A percentile compares a stretch with the other conserved stretches of the same genome.
Conservation (phyloP, 2,329 filamentous ascomycete species). For the Fusarium virguliforme region DNA sequence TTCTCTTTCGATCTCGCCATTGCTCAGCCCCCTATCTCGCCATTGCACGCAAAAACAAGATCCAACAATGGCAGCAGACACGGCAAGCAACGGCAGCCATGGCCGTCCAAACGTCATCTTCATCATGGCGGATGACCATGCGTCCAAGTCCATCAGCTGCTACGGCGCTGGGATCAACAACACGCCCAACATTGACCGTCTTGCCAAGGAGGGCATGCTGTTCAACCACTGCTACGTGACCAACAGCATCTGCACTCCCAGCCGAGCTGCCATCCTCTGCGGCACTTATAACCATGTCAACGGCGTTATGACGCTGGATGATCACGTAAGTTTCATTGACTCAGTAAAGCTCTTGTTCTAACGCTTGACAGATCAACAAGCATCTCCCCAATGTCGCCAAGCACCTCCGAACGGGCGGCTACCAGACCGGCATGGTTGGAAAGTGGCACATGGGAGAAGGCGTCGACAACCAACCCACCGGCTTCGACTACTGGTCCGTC, state of each 20-base stretch:
- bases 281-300: constrained; percentile 70
- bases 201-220: constrained; percentile 65
- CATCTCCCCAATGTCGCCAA: constrained; percentile 68
- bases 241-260: constrained; percentile 69
- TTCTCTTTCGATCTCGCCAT: constrained; percentile 10
- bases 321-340: constrained; percentile 47
- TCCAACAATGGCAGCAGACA: constrained; percentile 23
- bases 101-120: constrained; percentile 58
- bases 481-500: constrained; percentile 68
- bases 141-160: constrained; percentile 64
- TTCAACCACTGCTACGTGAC: constrained; percentile 71
- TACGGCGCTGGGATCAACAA: constrained; percentile 68
- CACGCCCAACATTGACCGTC: constrained; percentile 66
- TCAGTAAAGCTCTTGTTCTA: not conserved
- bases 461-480: constrained; percentile 61
- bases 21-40: not conserved
- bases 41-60: not conserved
- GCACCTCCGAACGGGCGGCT: constrained; percentile 63
- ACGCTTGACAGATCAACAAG: constrained; percentile 60
- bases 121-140: constrained; percentile 71
- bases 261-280: constrained; percentile 65
- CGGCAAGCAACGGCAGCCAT: not conserved
- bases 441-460: constrained; percentile 71
- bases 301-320: constrained; percentile 65
- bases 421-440: constrained; percentile 68